phyloP scores from a whole-genome alignment of 1,139 yeast species.

The Zygosaccharomyces sapae region DNA sequence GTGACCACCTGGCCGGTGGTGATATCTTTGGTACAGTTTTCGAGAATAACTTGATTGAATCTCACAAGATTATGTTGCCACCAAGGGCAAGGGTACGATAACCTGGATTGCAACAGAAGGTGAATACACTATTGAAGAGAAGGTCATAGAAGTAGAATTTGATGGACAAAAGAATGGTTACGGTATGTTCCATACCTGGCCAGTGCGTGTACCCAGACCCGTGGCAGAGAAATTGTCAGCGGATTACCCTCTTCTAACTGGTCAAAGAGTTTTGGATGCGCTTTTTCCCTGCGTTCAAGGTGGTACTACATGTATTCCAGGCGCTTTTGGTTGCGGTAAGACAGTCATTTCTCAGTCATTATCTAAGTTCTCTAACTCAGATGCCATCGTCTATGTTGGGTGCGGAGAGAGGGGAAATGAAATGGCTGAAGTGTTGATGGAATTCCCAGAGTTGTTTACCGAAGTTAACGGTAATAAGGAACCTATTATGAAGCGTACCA shows the following conservation, averaged over 20 bases:
- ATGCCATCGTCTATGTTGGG: slow-evolving; percentile 90
- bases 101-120: slow-evolving; percentile 87
- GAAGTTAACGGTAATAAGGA: slow-evolving; percentile 91
- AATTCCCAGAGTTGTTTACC: slow-evolving; percentile 94
- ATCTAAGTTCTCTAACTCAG: slow-evolving; percentile 96
- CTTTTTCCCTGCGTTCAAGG: slow-evolving; percentile 99
- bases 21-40: slow-evolving; percentile 91
- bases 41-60: slow-evolving; percentile 87
- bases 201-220: slow-evolving; percentile 98
- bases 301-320: slow-evolving; percentile 99
- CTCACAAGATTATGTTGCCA: slow-evolving; percentile 90
- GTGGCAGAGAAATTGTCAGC: slow-evolving; percentile 91
- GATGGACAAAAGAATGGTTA: slow-evolving; percentile 78
- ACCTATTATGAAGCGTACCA: slow-evolving; percentile 99
- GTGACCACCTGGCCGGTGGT: slow-evolving; percentile 98
- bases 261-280: slow-evolving; percentile 97
- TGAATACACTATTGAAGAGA: slow-evolving; percentile 83
- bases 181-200: slow-evolving; percentile 99
- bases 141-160: slow-evolving; percentile 87
- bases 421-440: slow-evolving; percentile 99
- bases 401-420: slow-evolving; percentile 96
- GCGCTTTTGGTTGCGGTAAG: slow-evolving; percentile 99
- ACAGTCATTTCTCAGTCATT: slow-evolving; percentile 97
- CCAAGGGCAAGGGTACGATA: slow-evolving; percentile 99
- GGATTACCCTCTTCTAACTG: slow-evolving; percentile 91